Conservation (phyloP, 75 land plant species). For the Pinus albicaulis region DNA sequence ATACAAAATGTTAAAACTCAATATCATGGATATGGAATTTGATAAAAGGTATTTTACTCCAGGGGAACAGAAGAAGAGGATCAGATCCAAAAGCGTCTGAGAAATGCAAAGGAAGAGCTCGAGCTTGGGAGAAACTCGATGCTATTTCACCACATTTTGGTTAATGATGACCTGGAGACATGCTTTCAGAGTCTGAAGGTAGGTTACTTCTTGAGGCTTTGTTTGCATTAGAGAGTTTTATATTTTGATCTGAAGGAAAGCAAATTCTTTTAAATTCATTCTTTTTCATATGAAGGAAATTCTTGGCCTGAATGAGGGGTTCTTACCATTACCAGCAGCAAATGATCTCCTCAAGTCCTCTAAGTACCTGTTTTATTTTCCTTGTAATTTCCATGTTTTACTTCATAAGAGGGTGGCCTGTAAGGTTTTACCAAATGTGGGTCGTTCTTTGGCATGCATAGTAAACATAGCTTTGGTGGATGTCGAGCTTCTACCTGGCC, state of each 20-base stretch:
- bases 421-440: neutral
- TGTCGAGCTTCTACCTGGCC: conserved; percentile 15
- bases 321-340: neutral
- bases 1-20: too few relatives aligned
- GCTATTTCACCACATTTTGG: conserved; percentile 71
- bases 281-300: conserved; percentile 33
- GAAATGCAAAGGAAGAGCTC: conserved; percentile 76
- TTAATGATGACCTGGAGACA: conserved; percentile 64
- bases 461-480: conserved; percentile 16
- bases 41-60: neutral
- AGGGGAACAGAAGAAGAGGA: conserved; percentile 98
- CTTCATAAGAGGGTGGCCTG: neutral
- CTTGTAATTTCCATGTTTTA: neutral
- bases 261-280: neutral
- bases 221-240: neutral
- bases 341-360: conserved; percentile 12
- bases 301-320: conserved; percentile 21
- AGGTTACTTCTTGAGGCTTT: conserved; percentile 1
- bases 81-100: conserved; percentile 80
- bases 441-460: neutral
- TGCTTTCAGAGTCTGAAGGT: conserved; percentile 81
- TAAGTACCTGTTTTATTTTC: conserved; percentile 23
- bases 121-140: conserved; percentile 54
- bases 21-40: neutral
- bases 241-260: neutral